Evolutionary conservation across 139 green algal species (phyloP).

Genomic region (Yamagishiella unicocca): DNA sequence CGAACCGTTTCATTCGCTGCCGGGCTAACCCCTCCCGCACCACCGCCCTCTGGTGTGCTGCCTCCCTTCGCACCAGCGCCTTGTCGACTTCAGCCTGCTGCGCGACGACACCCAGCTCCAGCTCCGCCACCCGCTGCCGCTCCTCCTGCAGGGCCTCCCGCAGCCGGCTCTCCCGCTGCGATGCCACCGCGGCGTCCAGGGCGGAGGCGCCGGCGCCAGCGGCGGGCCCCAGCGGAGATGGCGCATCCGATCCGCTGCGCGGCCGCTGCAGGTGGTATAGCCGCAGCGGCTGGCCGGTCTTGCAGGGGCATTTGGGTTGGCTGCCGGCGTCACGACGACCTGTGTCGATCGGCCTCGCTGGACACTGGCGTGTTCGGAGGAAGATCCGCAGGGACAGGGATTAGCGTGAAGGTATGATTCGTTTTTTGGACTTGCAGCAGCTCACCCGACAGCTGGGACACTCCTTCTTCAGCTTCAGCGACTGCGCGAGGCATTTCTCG

Average conservation of each 20-base stretch:
- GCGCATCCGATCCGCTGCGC: too few relatives aligned
- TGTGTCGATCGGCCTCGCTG: background rate
- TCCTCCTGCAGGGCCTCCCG: constrained; percentile 23
- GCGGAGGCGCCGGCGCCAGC: background rate
- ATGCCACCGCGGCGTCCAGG: background rate
- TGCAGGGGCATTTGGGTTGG: constrained; percentile 24
- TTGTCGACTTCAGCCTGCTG: background rate
- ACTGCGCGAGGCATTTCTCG: background rate
- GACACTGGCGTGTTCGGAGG: background rate
- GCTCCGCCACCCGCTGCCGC: background rate
- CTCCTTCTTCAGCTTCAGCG: background rate
- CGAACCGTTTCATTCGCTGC: too few relatives aligned
- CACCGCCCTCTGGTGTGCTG: background rate
- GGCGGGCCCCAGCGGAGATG: background rate
- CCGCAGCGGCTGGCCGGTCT: constrained; percentile 7
- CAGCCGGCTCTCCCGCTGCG: background rate
- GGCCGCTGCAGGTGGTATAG: constrained; percentile 21
- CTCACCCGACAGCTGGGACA: constrained; percentile 34
- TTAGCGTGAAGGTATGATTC: too few relatives aligned
- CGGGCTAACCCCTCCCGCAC: background rate
- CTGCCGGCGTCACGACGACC: background rate
- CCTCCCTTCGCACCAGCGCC: background rate
- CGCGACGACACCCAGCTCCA: background rate
- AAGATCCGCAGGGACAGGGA: too few relatives aligned
- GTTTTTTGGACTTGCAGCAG: too few relatives aligned